Base-by-base conservation (phyloP, 257 asterid genomes). In the Anisodus tanguticus region DNA sequence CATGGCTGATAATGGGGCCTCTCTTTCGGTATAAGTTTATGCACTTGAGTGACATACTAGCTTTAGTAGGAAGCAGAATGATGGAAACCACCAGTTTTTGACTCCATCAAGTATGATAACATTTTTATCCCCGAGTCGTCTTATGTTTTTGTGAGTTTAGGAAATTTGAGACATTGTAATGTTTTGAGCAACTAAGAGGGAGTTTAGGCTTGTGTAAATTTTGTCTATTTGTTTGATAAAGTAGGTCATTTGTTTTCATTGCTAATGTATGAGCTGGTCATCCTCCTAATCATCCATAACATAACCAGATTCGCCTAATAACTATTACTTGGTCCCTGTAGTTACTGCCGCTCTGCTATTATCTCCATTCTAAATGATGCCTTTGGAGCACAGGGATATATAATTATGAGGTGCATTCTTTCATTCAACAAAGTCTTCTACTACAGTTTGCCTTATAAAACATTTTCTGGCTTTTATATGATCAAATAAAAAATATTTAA, bases 1-100 rank as follows among this genome's bases (percentile, higher is more conserved):
- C 1, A 43, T 37, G 17, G 93, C 93, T 3, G 99, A 95, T 86
- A 95, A 95, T 39, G 99, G 99, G 60, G 95, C 99, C 22, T 93
- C 99, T 10, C 98, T 95, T 84, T 91, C 97, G 3, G 99, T 94
- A 22, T 76, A 13, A 76, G n/a, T 51, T 76, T 26, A 51, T 5
- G 19, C 81, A 12, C 22, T 26, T 2, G 57, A 53, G 45, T 22
- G 80, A 49, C 81, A 51, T 22, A 51, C 62, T 51, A 7, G 8
- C 63, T 26, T 51, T 26, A 12, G 26, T 55, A 47, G 19, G 43
- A 17, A 22, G 62, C 81, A 76, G 63, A 22, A 49, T 11, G 59
- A 49, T 12, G 19, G 43, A 49, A 45, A 49, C 11, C 9, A 47
- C 60, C 80, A 74, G 41, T 47, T 47, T 71, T 72, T 72, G 4